These are phyloP conservation scores for Fomitopsis pinicola DNA, from an alignment of 1,284 basidiomycete species.

Conservation along the genomic window DNA sequence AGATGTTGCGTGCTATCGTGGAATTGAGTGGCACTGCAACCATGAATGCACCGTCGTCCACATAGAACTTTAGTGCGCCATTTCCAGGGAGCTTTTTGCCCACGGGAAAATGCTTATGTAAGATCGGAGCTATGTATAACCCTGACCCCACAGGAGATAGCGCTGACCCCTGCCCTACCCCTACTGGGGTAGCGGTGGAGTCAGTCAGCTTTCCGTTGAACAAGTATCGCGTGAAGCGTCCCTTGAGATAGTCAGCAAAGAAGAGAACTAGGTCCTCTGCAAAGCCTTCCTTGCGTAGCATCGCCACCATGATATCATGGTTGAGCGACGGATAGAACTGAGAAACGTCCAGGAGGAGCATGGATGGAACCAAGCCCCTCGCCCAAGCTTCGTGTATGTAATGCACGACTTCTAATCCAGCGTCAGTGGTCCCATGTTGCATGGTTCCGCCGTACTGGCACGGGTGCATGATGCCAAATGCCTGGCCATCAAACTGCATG, in stretches of 20 bases:
- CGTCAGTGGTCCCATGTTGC: conserved; percentile 7
- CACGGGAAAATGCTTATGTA: not conserved
- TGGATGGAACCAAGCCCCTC: conserved; percentile 7
- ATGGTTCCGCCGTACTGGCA: conserved; percentile 9
- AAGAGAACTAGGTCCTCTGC: not conserved
- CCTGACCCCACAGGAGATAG: conserved; percentile 12
- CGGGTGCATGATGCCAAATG: conserved; percentile 2
- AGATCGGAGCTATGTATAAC: conserved; percentile 6
- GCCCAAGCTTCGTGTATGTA: conserved; percentile 7
- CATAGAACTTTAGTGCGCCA: not conserved
- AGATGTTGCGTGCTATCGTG: not conserved
- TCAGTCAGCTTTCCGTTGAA: not conserved
- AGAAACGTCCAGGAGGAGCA: not conserved
- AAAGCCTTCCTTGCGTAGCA: not conserved
- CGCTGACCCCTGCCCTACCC: conserved; percentile 11
- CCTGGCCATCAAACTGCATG: not conserved
- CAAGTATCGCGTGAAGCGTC: conserved; percentile 2
- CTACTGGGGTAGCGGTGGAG: not conserved
- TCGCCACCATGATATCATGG: not conserved
- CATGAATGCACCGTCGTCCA: not conserved
- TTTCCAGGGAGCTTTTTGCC: not conserved
- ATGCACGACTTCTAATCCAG: not conserved
- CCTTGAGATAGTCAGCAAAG: conserved; percentile 1
- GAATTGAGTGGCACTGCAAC: not conserved
- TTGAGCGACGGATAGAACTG: no score